A percentile compares a stretch with the other conserved stretches of the same genome.
Evolutionary conservation across 768 basidiomycete genomes (phyloP).

Genomic region (Macrolepiota dolichaula): DNA sequence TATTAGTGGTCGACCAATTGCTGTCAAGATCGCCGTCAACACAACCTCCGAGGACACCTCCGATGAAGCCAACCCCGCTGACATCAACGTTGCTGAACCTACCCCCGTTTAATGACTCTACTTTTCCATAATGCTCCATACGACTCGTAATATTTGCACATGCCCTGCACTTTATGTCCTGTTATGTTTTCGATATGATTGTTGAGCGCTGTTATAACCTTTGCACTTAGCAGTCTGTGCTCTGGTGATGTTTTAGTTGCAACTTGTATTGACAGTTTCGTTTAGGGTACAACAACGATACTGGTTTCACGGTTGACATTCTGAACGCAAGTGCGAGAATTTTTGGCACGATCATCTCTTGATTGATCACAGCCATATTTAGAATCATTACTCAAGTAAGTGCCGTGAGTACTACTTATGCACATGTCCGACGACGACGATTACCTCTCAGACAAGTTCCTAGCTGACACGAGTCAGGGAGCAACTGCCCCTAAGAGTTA

Average conservation of each 20-base stretch:
- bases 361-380: slow-evolving; percentile 1
- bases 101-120: slow-evolving; percentile 26
- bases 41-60: slow-evolving; percentile 58
- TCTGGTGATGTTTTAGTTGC: slow-evolving; percentile 44
- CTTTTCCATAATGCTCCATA: slow-evolving; percentile 17
- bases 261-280: slow-evolving; percentile 25
- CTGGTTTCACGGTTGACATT: slow-evolving; percentile 10
- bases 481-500: slow-evolving; percentile 57
- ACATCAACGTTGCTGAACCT: slow-evolving; percentile 21
- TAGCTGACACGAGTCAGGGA: slow-evolving; percentile 38
- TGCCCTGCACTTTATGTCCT: slow-evolving; percentile 16
- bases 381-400: neutral
- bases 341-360: neutral
- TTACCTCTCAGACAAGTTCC: slow-evolving; percentile 87
- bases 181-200: slow-evolving; percentile 22
- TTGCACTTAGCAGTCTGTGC: slow-evolving; percentile 30
- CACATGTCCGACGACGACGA: slow-evolving; percentile 79
- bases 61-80: slow-evolving; percentile 31
- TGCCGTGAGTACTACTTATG: slow-evolving; percentile 17
- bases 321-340: neutral
- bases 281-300: slow-evolving; percentile 26
- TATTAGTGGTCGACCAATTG: slow-evolving; percentile 79
- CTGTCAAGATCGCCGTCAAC: slow-evolving; percentile 96
- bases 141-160: slow-evolving; percentile 18
- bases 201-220: slow-evolving; percentile 21